phyloP scores from a whole-genome alignment of 2,329 filamentous ascomycete species.

The Ilyonectria mors-panacis region DNA sequence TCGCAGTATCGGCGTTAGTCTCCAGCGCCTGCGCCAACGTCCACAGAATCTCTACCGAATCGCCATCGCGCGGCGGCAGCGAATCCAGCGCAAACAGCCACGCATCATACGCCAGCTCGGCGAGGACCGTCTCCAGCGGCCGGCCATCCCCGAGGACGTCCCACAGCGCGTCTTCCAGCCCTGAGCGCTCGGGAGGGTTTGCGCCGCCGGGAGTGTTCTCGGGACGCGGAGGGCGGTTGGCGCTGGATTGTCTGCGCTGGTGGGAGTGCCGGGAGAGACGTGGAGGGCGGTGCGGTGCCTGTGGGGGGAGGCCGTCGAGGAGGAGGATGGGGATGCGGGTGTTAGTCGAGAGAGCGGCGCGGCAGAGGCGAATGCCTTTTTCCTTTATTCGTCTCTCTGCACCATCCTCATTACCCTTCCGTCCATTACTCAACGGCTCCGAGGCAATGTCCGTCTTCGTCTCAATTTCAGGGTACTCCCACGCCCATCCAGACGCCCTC shows the following conservation, averaged over 20 bases:
- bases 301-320: conserved; percentile 41
- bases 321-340: conserved; percentile 43
- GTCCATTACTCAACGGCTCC: neutral
- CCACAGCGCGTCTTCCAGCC: conserved; percentile 41
- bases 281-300: conserved; percentile 11
- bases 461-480: conserved; percentile 45
- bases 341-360: conserved; percentile 38
- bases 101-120: conserved; percentile 45
- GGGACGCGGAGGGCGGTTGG: neutral
- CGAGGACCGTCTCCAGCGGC: conserved; percentile 37
- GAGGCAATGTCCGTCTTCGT: neutral
- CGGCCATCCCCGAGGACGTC: conserved; percentile 34
- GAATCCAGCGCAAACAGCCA: conserved; percentile 46
- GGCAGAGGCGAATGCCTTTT: conserved; percentile 43
- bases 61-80: conserved; percentile 34
- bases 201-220: conserved; percentile 2
- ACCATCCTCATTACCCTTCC: neutral
- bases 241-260: conserved; percentile 20
- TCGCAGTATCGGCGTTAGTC: conserved; percentile 43
- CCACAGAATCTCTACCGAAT: conserved; percentile 38
- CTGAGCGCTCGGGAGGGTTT: conserved; percentile 25
- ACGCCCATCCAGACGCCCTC: conserved; percentile 34
- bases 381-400: conserved; percentile 8
- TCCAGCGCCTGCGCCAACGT: conserved; percentile 44
- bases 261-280: conserved; percentile 23